Evolutionary conservation across 2,329 filamentous ascomycete genomes (phyloP).

Genomic region (Graphilbum sp.): DNA sequence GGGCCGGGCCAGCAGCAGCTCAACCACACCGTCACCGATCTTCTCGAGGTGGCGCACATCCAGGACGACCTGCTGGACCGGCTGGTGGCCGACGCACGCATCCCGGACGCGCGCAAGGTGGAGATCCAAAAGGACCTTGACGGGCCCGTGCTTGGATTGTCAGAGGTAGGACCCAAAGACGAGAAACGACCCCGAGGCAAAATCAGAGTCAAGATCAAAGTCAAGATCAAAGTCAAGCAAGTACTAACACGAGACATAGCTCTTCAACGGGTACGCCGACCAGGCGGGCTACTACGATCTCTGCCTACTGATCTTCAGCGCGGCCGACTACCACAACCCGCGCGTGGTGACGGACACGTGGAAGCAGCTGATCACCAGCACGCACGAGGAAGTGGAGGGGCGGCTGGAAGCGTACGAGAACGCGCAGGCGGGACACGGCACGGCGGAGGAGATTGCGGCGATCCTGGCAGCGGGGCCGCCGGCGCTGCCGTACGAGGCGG

Average conservation of each 20-base stretch:
- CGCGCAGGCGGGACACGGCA: slow-evolving; percentile 19
- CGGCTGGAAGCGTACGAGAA: slow-evolving; percentile 21
- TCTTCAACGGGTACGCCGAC: slow-evolving; percentile 89
- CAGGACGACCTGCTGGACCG: slow-evolving; percentile 81
- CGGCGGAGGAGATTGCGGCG: slow-evolving; percentile 1
- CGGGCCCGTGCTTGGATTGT: slow-evolving; percentile 61
- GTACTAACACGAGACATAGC: slow-evolving; percentile 27
- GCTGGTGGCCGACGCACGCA: slow-evolving; percentile 54
- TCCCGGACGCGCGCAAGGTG: slow-evolving; percentile 43
- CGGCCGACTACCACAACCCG: slow-evolving; percentile 78
- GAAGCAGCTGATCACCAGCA: slow-evolving; percentile 61
- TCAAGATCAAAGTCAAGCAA: no score
- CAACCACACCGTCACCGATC: slow-evolving; percentile 66
- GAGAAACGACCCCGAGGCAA: no score
- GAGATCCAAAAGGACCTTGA: slow-evolving; percentile 55
- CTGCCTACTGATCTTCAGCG: slow-evolving; percentile 80
- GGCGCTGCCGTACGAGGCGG: slow-evolving; percentile 50
- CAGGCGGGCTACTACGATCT: slow-evolving; percentile 81
- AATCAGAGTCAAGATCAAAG: no score
- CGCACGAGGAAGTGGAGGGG: slow-evolving; percentile 40
- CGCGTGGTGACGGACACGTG: slow-evolving; percentile 74
- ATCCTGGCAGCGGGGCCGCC: slow-evolving; percentile 19
- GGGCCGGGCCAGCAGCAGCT: slow-evolving; percentile 72
- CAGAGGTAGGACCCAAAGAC: slow-evolving; percentile 49
- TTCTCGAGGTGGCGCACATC: slow-evolving; percentile 85